A percentile compares a stretch with the other conserved stretches of the same genome.
phyloP scores from a whole-genome alignment of 2,329 filamentous ascomycete species.

The Cryphonectria japonica region DNA sequence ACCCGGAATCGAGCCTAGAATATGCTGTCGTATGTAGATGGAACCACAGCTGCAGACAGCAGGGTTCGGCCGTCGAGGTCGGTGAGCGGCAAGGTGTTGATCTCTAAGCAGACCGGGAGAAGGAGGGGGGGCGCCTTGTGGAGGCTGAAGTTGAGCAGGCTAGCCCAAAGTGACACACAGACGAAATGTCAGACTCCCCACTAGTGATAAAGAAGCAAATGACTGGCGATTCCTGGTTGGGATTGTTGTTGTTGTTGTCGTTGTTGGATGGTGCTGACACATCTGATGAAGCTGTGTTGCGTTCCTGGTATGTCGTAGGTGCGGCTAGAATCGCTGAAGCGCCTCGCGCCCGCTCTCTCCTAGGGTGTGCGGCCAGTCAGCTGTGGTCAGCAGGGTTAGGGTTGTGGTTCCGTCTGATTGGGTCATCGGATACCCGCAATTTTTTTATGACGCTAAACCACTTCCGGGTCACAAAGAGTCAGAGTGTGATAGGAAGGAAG shows the following conservation, averaged over 20 bases:
- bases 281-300: background rate
- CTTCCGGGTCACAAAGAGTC: background rate
- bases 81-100: background rate
- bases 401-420: background rate
- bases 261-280: background rate
- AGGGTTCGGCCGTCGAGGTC: background rate
- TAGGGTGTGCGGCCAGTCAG: background rate
- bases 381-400: constrained; percentile 6
- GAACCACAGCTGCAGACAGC: constrained; percentile 11
- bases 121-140: background rate
- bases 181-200: background rate
- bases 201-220: background rate
- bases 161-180: background rate
- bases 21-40: constrained; percentile 3
- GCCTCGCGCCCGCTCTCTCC: background rate
- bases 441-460: background rate
- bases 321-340: background rate
- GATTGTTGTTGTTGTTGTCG: background rate
- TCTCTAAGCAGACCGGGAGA: background rate
- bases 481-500: background rate
- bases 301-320: background rate
- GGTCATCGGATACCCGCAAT: background rate
- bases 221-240: background rate
- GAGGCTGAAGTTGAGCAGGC: constrained; percentile 2
- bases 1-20: background rate